Base-by-base conservation (phyloP, 1,139 yeast species). In the Nakaseomyces uthaithaninus region DNA sequence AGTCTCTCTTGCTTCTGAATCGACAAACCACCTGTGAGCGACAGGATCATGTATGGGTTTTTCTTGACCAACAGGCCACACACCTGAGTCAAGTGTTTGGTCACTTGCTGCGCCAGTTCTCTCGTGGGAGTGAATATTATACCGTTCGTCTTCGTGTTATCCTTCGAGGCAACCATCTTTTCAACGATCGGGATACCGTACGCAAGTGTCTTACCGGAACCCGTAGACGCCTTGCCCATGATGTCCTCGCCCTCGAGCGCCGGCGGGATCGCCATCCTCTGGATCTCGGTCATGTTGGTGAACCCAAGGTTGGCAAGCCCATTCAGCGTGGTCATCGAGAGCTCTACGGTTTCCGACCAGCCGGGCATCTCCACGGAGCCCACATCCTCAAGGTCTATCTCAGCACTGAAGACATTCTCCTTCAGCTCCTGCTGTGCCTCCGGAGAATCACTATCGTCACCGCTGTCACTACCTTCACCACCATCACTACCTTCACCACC, bases 131-230 rank as follows among this genome's bases (percentile, higher is more conserved):
- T 83, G 55, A 93, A 84, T 16, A 93, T 74, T 10, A 93, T 67
- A 8, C 89, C 97, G 3, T 80, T 67, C 2, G 95, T 91, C 12
- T 70, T 42, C 10, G 39, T 45, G 18, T 44, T 35, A 49, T 45
- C 46, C 33, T 34, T 44, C 24, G 45, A 48, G 35, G 45, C 52
- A 12, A 77, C 54, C 39, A 77, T 68, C 41, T 72, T 73, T 55
- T 93, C 95, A 44, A 91, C 62, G 20, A 93, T 80, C n/a, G 98
- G 97, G 19, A 91, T 75, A 38, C 96, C 96, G 59, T 86, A 91
- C 0, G 98, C 98, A 43, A 89, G 68, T 0, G 98, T 91, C 58
- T 91, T 91, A 69, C 99, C 99, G 0, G 95, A 86, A 59, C 99
- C 99, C 1, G 99, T 93, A 7, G 94, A 81, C 9, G 98, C 98